Evolutionary conservation across 805 yeast species (phyloP).

Genomic region (Ogataea siamensis): DNA sequence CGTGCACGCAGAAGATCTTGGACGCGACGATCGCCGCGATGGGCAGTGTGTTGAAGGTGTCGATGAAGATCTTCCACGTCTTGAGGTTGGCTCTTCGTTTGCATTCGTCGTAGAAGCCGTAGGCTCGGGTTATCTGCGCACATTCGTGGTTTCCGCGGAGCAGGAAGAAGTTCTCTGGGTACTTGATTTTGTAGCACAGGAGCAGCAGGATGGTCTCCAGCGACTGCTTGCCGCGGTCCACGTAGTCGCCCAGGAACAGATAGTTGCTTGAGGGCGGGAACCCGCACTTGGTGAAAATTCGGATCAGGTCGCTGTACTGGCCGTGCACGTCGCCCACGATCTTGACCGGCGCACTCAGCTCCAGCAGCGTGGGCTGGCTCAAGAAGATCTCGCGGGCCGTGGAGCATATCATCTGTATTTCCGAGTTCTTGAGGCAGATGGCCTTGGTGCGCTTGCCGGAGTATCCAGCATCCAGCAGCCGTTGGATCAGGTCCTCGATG

Average conservation of each 20-base stretch:
- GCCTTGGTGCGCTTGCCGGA: slow-evolving; percentile 89
- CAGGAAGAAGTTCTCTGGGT: slow-evolving; percentile 92
- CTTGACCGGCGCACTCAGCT: slow-evolving; percentile 81
- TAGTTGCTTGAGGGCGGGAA: slow-evolving; percentile 94
- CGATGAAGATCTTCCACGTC: slow-evolving; percentile 91
- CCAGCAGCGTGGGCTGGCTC: slow-evolving; percentile 86
- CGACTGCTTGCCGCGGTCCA: slow-evolving; percentile 95
- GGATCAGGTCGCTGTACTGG: slow-evolving; percentile 85
- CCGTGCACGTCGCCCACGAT: slow-evolving; percentile 97
- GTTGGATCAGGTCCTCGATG: slow-evolving; percentile 86
- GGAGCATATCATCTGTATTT: slow-evolving; percentile 82
- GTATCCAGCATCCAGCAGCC: slow-evolving; percentile 93
- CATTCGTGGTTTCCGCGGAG: slow-evolving; percentile 96
- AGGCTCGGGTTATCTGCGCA: slow-evolving; percentile 93
- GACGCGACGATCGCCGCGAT: slow-evolving; percentile 95
- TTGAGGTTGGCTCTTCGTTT: slow-evolving; percentile 89
- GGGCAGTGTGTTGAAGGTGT: slow-evolving; percentile 93
- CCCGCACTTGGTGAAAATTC: slow-evolving; percentile 93
- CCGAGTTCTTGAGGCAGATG: slow-evolving; percentile 85
- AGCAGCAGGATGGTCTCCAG: slow-evolving; percentile 85
- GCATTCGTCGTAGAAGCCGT: slow-evolving; percentile 98
- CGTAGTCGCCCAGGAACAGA: slow-evolving; percentile 92
- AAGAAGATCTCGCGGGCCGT: slow-evolving; percentile 86
- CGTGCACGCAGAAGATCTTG: slow-evolving; percentile 89
- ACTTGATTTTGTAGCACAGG: slow-evolving; percentile 90